Base-by-base conservation (phyloP, 2,329 filamentous ascomycete species). In the Botrytis cinerea region DNA sequence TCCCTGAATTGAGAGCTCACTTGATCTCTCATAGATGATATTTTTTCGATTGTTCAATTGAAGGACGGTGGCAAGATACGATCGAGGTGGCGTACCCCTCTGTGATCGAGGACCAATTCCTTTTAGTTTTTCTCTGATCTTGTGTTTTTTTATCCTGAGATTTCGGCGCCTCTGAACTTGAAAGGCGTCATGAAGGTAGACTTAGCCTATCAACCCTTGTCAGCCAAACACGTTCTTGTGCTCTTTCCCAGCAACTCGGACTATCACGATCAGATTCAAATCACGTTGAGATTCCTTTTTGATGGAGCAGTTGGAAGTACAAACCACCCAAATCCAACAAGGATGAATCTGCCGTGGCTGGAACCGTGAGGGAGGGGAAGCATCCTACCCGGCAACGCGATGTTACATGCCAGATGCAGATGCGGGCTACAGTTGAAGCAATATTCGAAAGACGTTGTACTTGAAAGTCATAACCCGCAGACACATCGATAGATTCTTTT, bases 141-240 rank as follows among this genome's bases (percentile, higher is more conserved):
- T 22, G 20, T 22, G 16, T 48, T 48, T 10, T 22, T 25, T 25
- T 32, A 38, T 25, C 59, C 22, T 14, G 8, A 35, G 62, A 12
- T 6, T 57, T 57, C 51, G 12, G 40, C 32, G 16, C 32, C 25
- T 8, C 4, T 64, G 40, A 32, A 0, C 25, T 64, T 45, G 40
- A 32, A 28, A 45, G 38, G n/a, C 16, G 45, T 43, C 10, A 40
- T 45, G 40, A 28, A 16, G n/a, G 43, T 6, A 45, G 16, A 16
- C 12, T 16, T 16, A 45, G 43, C 43, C 43, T 16, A 45, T 45
- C 43, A 16, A 45, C 2, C 43, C 14, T 45, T 46, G 12, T 48
- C 28, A 66, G 28, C 62, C 62, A 66, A 46, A 35, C 62, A 66
- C 62, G 43, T 66, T 66, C 28, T 48, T 48, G 62, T 66, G 18